phyloP scores from a whole-genome alignment of 2,329 filamentous ascomycete genomes.

The Trichoderma oligosporum region DNA sequence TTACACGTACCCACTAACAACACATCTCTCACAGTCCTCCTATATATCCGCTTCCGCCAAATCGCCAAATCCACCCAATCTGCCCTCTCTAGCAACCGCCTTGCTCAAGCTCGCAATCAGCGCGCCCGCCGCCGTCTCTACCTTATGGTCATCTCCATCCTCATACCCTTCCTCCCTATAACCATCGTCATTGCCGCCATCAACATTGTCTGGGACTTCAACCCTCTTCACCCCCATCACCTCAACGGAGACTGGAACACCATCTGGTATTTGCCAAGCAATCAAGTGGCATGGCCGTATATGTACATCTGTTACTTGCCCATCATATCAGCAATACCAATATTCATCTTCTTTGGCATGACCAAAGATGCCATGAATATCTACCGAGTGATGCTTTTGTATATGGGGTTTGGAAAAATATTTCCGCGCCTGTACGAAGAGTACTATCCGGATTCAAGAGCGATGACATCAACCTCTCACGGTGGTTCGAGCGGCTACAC shows the following conservation, averaged over 20 bases:
- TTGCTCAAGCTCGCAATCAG: conserved; percentile 41
- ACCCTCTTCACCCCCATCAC: conserved; percentile 35
- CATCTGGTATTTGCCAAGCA: conserved; percentile 45
- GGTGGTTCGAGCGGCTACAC: conserved; percentile 1
- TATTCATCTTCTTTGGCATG: conserved; percentile 54
- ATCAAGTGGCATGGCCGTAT: conserved; percentile 36
- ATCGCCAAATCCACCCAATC: conserved; percentile 41
- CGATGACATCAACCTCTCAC: conserved; percentile 16
- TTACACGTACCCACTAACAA: neutral
- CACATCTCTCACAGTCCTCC: conserved; percentile 36
- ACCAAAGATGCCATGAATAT: conserved; percentile 51
- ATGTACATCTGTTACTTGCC: conserved; percentile 49
- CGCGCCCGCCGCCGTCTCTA: conserved; percentile 52
- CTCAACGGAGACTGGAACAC: conserved; percentile 42
- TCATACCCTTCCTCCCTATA: conserved; percentile 51
- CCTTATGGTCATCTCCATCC: conserved; percentile 50
- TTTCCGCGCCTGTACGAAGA: conserved; percentile 42
- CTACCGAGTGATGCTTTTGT: conserved; percentile 42
- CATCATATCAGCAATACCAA: conserved; percentile 44
- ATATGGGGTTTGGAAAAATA: conserved; percentile 40
- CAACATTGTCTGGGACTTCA: conserved; percentile 39
- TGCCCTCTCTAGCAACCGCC: conserved; percentile 40
- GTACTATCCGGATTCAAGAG: conserved; percentile 36
- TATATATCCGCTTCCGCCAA: conserved; percentile 46
- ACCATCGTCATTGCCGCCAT: conserved; percentile 38